Conservation (phyloP, 768 basidiomycete genomes). For the Mrakia frigida region DNA sequence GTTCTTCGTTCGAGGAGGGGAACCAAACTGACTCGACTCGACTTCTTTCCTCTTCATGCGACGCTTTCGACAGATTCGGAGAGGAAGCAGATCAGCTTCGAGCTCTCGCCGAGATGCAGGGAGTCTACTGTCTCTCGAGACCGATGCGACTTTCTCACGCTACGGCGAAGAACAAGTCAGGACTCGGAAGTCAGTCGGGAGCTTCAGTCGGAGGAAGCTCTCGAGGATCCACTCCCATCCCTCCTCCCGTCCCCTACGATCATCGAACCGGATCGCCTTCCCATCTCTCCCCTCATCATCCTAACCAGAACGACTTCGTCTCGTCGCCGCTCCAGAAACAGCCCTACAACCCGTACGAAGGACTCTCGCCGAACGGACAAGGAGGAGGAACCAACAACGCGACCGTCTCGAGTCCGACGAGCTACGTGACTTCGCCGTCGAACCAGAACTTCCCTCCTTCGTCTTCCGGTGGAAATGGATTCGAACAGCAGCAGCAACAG, state of each 20-base stretch:
- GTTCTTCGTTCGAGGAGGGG: neutral
- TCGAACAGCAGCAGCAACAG: slow-evolving; percentile 1
- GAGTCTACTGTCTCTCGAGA: slow-evolving; percentile 78
- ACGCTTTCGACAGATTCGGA: slow-evolving; percentile 48
- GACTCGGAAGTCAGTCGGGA: slow-evolving; percentile 35
- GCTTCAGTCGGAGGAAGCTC: slow-evolving; percentile 29
- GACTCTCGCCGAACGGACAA: neutral
- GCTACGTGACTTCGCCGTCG: neutral
- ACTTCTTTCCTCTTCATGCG: neutral
- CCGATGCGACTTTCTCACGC: slow-evolving; percentile 46
- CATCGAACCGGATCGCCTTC: neutral
- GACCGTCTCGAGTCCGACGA: neutral
- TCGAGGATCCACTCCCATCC: slow-evolving; percentile 25
- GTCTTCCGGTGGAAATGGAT: neutral
- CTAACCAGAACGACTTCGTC: neutral
- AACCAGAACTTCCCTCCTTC: neutral
- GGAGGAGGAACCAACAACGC: neutral
- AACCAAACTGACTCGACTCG: neutral
- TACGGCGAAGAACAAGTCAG: slow-evolving; percentile 52
- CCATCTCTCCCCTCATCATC: neutral
- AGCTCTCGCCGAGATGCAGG: slow-evolving; percentile 86
- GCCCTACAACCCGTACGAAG: slow-evolving; percentile 3
- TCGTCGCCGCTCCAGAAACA: slow-evolving; percentile 14
- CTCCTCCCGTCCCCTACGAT: neutral
- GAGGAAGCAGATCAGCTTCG: slow-evolving; percentile 84